phyloP scores from a whole-genome alignment of 306 rosid genomes.

The Quercus variabilis region DNA sequence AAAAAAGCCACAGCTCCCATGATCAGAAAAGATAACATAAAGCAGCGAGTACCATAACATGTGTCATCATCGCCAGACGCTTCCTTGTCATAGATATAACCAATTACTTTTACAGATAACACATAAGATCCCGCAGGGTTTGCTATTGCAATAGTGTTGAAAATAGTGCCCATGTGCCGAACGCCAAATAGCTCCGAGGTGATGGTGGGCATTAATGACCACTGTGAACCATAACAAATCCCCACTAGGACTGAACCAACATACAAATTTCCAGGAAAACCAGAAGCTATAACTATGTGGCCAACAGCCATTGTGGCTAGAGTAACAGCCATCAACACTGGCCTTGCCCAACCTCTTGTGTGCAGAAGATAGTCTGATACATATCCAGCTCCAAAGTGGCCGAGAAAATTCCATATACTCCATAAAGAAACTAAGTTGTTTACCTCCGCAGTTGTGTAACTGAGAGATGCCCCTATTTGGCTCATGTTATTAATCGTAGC shows the following conservation, averaged over 20 bases:
- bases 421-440: slow-evolving; percentile 70
- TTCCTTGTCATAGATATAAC: slow-evolving; percentile 69
- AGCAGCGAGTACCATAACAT: slow-evolving; percentile 74
- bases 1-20: slow-evolving; percentile 62
- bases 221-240: slow-evolving; percentile 79
- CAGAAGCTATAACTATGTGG: slow-evolving; percentile 64
- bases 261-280: slow-evolving; percentile 68
- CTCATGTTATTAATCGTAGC: slow-evolving; percentile 87
- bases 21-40: slow-evolving; percentile 65
- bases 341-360: slow-evolving; percentile 73
- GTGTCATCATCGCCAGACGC: slow-evolving; percentile 35
- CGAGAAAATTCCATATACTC: slow-evolving; percentile 96
- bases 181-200: slow-evolving; percentile 87
- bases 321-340: slow-evolving; percentile 54
- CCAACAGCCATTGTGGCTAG: slow-evolving; percentile 62
- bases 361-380: slow-evolving; percentile 74
- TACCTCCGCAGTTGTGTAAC: slow-evolving; percentile 56
- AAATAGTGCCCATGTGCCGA: slow-evolving; percentile 82
- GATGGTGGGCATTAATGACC: slow-evolving; percentile 95
- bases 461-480: slow-evolving; percentile 84
- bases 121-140: slow-evolving; percentile 85
- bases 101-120: slow-evolving; percentile 80
- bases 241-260: slow-evolving; percentile 82
- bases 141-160: slow-evolving; percentile 76
- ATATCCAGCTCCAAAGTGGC: slow-evolving; percentile 89